Base-by-base conservation (phyloP, 805 yeast species). In the Nakazawaea anatomiae region DNA sequence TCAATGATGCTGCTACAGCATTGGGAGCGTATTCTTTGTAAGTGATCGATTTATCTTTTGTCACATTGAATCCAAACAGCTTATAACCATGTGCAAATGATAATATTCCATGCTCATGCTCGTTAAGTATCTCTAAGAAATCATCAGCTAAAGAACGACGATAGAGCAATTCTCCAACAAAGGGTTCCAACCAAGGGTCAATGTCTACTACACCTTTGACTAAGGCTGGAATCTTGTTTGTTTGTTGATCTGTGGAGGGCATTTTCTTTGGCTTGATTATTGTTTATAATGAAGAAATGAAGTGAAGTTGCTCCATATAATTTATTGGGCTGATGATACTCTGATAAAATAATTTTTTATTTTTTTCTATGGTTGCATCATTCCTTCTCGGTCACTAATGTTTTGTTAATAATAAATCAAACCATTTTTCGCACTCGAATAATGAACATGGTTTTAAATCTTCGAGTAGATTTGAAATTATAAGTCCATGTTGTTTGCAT, bases 21-120 rank as follows among this genome's bases (percentile, higher is more conserved):
- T 89, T 85, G 5, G 98, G 99, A 1, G 95, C 90, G 83, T 96
- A 92, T 67, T 92, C 96, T 29, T 79, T 74, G 60, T 86, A 86
- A 2, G 69, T 65, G 47, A 91, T 79, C 6, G 77, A 74, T 54
- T 80, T 79, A 49, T 79, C 77, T 1, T 52, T 50, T 55, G 79
- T 71, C 10, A 84, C 83, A 59, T 88, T 90, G 54, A 94, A 70
- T 1, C 99, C 99, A 68, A 83, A 87, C 25, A 66, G 63, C 59
- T 82, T 73, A 66, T 89, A 92, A 5, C 96, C 83, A 54, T 83
- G 77, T 39, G 97, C 85, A 68, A 92, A 86, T 18, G 80, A 68
- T 31, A 76, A 63, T 45, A 92, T 68, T 1, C 89, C 87, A 25
- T 84, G 85, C 60, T 86, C 92, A 14, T 73, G 64, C 25, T 75